A percentile compares a stretch with the other conserved stretches of the same genome.
These are phyloP conservation scores for Hanseniaspora sp. DNA, from an alignment of 1,139 yeast species.

Conservation along the genomic window DNA sequence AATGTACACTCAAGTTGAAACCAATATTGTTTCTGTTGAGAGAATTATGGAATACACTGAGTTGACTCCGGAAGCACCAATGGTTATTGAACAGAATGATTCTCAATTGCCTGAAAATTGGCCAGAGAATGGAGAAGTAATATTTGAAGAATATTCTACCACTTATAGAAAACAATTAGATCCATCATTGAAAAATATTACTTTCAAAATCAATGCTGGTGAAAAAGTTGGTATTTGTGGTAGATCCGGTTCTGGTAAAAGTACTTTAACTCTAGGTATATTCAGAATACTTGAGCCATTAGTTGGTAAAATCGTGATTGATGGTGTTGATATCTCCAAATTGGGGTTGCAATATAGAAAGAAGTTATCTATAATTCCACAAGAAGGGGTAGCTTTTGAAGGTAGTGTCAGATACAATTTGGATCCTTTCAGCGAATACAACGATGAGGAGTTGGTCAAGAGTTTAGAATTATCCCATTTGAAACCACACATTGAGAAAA, in stretches of 20 bases:
- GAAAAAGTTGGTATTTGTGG: constrained; percentile 79
- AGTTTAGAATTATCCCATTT: constrained; percentile 45
- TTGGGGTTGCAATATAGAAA: constrained; percentile 42
- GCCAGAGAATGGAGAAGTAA: constrained; percentile 52
- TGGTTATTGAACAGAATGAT: constrained; percentile 28
- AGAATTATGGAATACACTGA: constrained; percentile 61
- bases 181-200: constrained; percentile 46
- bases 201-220: constrained; percentile 41
- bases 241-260: constrained; percentile 79
- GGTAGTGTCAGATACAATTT: constrained; percentile 51
- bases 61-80: constrained; percentile 48
- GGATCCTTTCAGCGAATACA: constrained; percentile 45
- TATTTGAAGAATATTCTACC: constrained; percentile 51
- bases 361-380: constrained; percentile 53
- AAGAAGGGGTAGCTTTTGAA: constrained; percentile 56
- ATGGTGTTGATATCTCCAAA: constrained; percentile 38
- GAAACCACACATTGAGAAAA: constrained; percentile 36
- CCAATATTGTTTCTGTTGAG: constrained; percentile 66
- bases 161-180: constrained; percentile 50
- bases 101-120: constrained; percentile 38
- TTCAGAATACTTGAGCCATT: constrained; percentile 62
- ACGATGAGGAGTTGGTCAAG: constrained; percentile 46
- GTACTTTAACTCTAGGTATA: constrained; percentile 59
- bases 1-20: constrained; percentile 61
- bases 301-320: constrained; percentile 44